Base-by-base conservation (phyloP, 495 filamentous ascomycete genomes). In the Physcia stellaris region DNA sequence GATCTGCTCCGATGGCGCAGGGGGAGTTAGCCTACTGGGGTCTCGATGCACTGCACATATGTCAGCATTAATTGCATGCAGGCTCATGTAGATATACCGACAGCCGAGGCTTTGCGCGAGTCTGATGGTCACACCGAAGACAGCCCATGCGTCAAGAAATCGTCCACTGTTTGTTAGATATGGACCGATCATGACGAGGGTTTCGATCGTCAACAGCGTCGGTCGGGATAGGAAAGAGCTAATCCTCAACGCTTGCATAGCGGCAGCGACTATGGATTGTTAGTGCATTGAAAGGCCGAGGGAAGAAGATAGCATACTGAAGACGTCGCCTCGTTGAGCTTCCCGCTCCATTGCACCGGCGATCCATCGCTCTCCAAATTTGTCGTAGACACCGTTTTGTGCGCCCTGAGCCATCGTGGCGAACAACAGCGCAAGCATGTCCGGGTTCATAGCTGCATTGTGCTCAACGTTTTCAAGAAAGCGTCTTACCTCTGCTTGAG, bases 381-480 rank as follows among this genome's bases (percentile, higher is more conserved):
- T 58, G 42, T 68, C 64, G 36, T 51, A 60, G 3, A 59, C 55
- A 10, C 60, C 60, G 38, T 61, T 49, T 41, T 68, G 64, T 32
- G 58, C 41, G 1, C 64, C 64, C 17, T 59, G 54, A 1, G 64
- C 64, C 12, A 68, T 52, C 7, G 60, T 53, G 1, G 62, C 56
- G 41, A 68, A 68, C n/a, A 68, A 48, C 23, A 68, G 42, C 11
- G 63, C 64, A 12, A 68, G 60, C 59, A 65, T 60, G 32, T 66
- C 60, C 9, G 64, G 64, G 39, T 55, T 50, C 27, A 49, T 43
- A 21, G 53, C 39, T 0, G 60, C 58, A 37, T 68, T 68, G 18
- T 51, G 54, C 23, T 58, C 46, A 1, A 50, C 36, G 41, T 65
- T 58, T 1, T 45, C 43, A 2, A 68, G 46, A 39, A 64, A 68